A percentile compares a stretch with the other conserved stretches of the same genome.
Evolutionary conservation across 2,329 filamentous ascomycete species (phyloP).

Genomic region (Xylariomycetidae sp.): DNA sequence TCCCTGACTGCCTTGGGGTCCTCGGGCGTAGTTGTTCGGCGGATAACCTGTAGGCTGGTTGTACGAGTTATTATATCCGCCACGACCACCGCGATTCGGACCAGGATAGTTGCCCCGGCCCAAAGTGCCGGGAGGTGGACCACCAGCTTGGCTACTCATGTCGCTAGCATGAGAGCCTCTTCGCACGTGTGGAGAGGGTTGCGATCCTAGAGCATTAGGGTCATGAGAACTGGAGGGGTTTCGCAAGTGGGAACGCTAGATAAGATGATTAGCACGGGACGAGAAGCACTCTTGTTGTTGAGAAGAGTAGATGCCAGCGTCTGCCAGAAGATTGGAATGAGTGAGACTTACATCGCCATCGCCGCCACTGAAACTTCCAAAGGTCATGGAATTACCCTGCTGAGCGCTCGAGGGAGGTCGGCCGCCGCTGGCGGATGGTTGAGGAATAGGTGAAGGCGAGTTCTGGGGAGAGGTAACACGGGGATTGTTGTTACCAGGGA

Average conservation of each 20-base stretch:
- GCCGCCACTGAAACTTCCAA: conserved; percentile 76
- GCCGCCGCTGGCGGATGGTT: conserved; percentile 77
- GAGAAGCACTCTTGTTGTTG: no score
- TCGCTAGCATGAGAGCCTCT: conserved; percentile 81
- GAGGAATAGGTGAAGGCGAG: conserved; percentile 90
- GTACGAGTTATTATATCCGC: conserved; percentile 44
- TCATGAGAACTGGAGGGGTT: conserved; percentile 60
- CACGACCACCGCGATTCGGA: conserved; percentile 23
- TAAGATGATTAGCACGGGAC: conserved; percentile 14
- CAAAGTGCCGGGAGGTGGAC: conserved; percentile 40
- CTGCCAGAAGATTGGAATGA: no score
- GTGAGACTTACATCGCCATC: conserved; percentile 69
- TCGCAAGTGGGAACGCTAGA: conserved; percentile 61
- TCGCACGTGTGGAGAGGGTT: conserved; percentile 69
- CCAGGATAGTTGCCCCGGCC: conserved; percentile 52
- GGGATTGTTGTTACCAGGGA: conserved; percentile 59
- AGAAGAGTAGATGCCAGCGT: no score
- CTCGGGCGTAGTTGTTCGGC: conserved; percentile 33
- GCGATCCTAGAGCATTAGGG: conserved; percentile 55
- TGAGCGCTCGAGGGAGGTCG: conserved; percentile 71
- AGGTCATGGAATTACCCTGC: conserved; percentile 65
- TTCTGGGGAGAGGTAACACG: conserved; percentile 78
- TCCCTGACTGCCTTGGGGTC: conserved; percentile 39
- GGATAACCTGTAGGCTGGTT: conserved; percentile 42
- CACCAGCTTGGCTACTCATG: conserved; percentile 57